Evolutionary conservation across 257 asterid genomes (phyloP).

Genomic region (Solanum acaule): DNA sequence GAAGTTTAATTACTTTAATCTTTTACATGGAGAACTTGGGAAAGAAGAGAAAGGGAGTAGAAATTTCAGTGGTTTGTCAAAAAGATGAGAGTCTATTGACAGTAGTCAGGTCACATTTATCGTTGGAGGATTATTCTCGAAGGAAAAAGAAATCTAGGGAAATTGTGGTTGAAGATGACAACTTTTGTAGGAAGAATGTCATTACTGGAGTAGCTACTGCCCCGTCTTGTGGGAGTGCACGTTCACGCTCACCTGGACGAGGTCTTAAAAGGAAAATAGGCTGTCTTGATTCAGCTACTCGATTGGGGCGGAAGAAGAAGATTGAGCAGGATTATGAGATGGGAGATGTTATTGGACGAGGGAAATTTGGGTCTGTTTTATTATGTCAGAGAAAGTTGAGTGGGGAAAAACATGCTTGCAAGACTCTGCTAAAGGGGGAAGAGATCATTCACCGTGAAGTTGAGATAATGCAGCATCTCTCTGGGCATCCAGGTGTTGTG

Average conservation of each 20-base stretch:
- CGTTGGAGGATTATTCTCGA: constrained; percentile 60
- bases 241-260: constrained; percentile 41
- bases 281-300: constrained; percentile 69
- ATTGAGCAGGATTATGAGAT: constrained; percentile 62
- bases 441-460: constrained; percentile 87
- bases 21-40: constrained; percentile 35
- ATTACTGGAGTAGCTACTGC: constrained; percentile 71
- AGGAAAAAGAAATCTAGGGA: constrained; percentile 78
- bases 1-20: not conserved
- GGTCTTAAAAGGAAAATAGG: constrained; percentile 92
- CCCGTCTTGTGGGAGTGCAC: constrained; percentile 57
- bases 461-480: constrained; percentile 94
- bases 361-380: constrained; percentile 76
- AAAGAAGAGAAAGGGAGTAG: constrained; percentile 70
- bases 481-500: constrained; percentile 86
- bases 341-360: constrained; percentile 52
- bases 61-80: not conserved
- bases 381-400: constrained; percentile 52
- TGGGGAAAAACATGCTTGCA: constrained; percentile 79
- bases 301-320: constrained; percentile 79
- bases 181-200: constrained; percentile 29
- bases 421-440: constrained; percentile 68
- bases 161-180: constrained; percentile 22
- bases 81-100: constrained; percentile 15
- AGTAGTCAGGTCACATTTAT: constrained; percentile 47